phyloP scores from a whole-genome alignment of 805 yeast species.

The Sungouiella blattae region DNA sequence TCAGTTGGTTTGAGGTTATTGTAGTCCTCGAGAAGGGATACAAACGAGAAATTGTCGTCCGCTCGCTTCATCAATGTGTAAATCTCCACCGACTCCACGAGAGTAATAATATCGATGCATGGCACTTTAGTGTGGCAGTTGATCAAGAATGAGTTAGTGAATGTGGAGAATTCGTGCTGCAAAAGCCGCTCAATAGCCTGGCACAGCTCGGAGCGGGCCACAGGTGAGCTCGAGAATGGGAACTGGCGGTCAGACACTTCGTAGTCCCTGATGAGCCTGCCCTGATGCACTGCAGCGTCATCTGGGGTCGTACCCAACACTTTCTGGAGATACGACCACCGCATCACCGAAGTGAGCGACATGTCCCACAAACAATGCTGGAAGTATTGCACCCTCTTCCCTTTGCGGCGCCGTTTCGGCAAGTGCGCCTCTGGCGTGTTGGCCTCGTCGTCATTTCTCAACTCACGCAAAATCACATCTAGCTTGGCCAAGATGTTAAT shows the following conservation, averaged over 20 bases:
- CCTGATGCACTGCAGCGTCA: constrained; percentile 8
- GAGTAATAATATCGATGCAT: constrained; percentile 24
- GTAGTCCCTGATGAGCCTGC: constrained; percentile 3
- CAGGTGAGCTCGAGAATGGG: neutral
- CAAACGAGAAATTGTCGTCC: constrained; percentile 19
- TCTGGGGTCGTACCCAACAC: constrained; percentile 9
- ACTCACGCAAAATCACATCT: constrained; percentile 25
- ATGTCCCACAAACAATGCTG: constrained; percentile 32
- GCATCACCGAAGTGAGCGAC: constrained; percentile 27
- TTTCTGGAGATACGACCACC: constrained; percentile 25
- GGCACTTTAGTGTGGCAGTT: constrained; percentile 34
- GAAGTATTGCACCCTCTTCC: constrained; percentile 1
- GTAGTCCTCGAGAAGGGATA: constrained; percentile 13
- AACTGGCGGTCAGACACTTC: neutral
- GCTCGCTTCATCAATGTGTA: constrained; percentile 19
- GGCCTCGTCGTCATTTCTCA: constrained; percentile 19
- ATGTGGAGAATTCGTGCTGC: constrained; percentile 11
- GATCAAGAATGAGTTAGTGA: constrained; percentile 27
- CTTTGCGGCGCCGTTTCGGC: constrained; percentile 1
- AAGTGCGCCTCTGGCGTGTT: neutral
- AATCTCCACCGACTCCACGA: constrained; percentile 28
- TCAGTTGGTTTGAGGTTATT: constrained; percentile 3
- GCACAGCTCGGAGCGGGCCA: too few species aligned
- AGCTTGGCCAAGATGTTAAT: constrained; percentile 24
- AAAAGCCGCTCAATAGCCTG: constrained; percentile 21